Conservation (phyloP, 2,329 filamentous ascomycete species). For the Fusarium lateritium region DNA sequence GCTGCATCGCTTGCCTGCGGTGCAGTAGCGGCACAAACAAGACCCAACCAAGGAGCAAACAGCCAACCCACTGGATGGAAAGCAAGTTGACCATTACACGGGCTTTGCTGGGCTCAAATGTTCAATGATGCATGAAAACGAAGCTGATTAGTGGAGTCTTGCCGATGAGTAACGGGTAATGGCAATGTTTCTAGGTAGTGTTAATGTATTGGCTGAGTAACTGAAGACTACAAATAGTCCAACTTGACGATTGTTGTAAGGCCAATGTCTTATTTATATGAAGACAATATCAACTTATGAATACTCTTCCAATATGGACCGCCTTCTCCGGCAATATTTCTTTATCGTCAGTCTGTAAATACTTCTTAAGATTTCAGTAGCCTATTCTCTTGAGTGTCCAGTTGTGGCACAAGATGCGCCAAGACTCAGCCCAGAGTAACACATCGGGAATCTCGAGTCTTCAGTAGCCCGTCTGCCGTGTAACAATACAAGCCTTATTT, state of each 20-base stretch:
- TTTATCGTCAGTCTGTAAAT: background rate
- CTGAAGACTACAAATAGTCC: background rate
- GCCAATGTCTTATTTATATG: background rate
- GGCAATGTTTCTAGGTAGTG: background rate
- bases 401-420: constrained; percentile 3
- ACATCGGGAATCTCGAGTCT: constrained; percentile 21
- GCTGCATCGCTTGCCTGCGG: background rate
- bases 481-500: background rate
- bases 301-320: background rate
- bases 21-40: background rate
- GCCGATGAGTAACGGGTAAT: background rate
- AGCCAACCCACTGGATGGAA: background rate
- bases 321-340: background rate
- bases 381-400: constrained; percentile 5
- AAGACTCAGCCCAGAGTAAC: constrained; percentile 8
- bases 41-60: background rate
- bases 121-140: background rate
- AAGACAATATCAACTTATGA: background rate
- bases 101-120: background rate
- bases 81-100: background rate
- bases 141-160: background rate
- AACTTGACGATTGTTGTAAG: background rate
- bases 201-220: background rate
- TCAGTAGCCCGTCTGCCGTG: constrained; percentile 1
- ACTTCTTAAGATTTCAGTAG: background rate